Evolutionary conservation across 2,329 filamentous ascomycete genomes (phyloP).

Genomic region (Niveomyces coronatus): DNA sequence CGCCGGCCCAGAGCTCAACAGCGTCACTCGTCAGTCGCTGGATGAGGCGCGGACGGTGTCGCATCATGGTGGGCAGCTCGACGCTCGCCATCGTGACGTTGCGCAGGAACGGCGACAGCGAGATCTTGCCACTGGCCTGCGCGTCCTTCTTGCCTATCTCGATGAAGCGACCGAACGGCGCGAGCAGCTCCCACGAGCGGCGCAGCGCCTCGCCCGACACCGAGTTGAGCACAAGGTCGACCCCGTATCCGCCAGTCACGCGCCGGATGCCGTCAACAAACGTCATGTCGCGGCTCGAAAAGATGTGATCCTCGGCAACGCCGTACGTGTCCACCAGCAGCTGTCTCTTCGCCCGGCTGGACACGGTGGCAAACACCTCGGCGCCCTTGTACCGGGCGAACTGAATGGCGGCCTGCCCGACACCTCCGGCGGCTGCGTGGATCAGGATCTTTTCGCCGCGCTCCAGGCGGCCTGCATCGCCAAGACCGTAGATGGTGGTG

Average conservation of each 20-base stretch:
- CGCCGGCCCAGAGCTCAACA: slow-evolving; percentile 10
- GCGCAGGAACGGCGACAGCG: slow-evolving; percentile 27
- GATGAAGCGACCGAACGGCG: slow-evolving; percentile 22
- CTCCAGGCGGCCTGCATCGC: slow-evolving; percentile 15
- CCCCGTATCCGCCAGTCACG: slow-evolving; percentile 18
- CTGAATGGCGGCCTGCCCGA: slow-evolving; percentile 29
- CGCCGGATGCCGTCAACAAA: slow-evolving; percentile 19
- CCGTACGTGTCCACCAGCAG: slow-evolving; percentile 18
- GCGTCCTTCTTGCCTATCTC: slow-evolving; percentile 26
- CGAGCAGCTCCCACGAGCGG: slow-evolving; percentile 22
- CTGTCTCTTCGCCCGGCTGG: slow-evolving; percentile 18
- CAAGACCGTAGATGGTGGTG: slow-evolving; percentile 20
- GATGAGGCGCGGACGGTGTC: slow-evolving; percentile 17
- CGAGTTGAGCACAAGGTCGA: slow-evolving; percentile 24
- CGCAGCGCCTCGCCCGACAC: slow-evolving; percentile 19
- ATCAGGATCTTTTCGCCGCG: slow-evolving; percentile 23
- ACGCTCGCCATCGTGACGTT: slow-evolving; percentile 27
- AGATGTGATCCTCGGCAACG: slow-evolving; percentile 24
- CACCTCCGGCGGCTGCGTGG: slow-evolving; percentile 25
- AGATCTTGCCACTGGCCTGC: slow-evolving; percentile 21
- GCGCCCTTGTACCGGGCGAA: slow-evolving; percentile 24
- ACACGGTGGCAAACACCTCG: slow-evolving; percentile 27
- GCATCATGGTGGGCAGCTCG: slow-evolving; percentile 19
- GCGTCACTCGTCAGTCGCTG: slow-evolving; percentile 13
- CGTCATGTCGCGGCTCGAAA: slow-evolving; percentile 19